Conservation (phyloP, 257 asterid species). For the Nicotiana knightiana region DNA sequence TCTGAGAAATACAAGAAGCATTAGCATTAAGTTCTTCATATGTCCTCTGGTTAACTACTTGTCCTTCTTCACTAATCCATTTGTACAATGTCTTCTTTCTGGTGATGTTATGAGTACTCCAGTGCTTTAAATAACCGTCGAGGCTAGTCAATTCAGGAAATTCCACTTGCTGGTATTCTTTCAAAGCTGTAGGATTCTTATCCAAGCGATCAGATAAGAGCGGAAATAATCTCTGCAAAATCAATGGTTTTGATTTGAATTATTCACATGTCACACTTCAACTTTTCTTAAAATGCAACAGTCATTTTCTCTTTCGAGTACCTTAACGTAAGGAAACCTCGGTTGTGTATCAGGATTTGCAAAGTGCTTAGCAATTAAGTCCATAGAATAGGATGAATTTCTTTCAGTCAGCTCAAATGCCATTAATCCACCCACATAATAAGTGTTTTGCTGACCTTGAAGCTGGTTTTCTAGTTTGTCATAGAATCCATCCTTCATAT, state of each 20-base stretch:
- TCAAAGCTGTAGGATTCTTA: conserved; percentile 33
- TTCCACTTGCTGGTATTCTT: conserved; percentile 45
- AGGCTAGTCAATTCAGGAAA: conserved; percentile 62
- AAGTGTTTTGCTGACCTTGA: conserved; percentile 71
- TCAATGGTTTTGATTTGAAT: background rate
- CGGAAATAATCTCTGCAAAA: conserved; percentile 58
- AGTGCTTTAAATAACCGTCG: conserved; percentile 58
- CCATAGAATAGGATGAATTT: conserved; percentile 66
- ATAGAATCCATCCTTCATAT: conserved; percentile 65
- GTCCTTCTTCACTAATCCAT: conserved; percentile 72
- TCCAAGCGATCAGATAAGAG: conserved; percentile 26
- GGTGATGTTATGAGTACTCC: conserved; percentile 52
- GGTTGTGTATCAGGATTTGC: conserved; percentile 49
- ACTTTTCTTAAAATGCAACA: background rate
- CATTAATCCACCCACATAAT: conserved; percentile 76
- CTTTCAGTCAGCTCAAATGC: conserved; percentile 93
- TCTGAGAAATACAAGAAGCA: conserved; percentile 63
- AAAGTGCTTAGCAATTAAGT: conserved; percentile 52
- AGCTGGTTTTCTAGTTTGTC: conserved; percentile 53
- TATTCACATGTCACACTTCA: background rate
- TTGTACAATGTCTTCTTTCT: conserved; percentile 54
- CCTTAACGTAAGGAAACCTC: conserved; percentile 67
- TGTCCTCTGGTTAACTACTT: conserved; percentile 38
- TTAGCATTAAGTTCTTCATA: conserved; percentile 54
- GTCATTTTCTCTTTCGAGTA: conserved; percentile 23